A percentile compares a stretch with the other conserved stretches of the same genome.
These are phyloP conservation scores for Pascua guehoae DNA, from an alignment of 1,284 basidiomycete genomes.

Conservation along the genomic window DNA sequence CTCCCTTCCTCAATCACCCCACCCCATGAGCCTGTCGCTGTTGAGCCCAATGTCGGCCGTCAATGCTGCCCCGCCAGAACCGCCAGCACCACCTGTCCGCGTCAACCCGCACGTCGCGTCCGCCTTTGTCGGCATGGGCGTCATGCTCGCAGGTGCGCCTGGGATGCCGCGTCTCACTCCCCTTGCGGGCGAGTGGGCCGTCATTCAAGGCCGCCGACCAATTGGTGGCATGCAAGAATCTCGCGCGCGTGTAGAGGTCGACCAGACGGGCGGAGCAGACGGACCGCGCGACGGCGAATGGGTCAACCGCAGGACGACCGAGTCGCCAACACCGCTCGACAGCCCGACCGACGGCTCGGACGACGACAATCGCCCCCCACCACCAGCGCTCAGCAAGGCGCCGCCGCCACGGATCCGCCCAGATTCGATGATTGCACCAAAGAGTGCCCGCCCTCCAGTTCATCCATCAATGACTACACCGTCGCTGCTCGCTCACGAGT, in stretches of 20 bases:
- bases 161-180: slow-evolving; percentile 71
- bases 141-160: slow-evolving; percentile 71
- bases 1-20: slow-evolving; percentile 53
- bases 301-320: slow-evolving; percentile 4
- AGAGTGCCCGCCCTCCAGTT: not conserved
- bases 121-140: slow-evolving; percentile 78
- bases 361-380: slow-evolving; percentile 48
- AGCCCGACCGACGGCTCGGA: slow-evolving; percentile 38
- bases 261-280: slow-evolving; percentile 42
- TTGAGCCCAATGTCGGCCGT: not conserved
- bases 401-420: slow-evolving; percentile 7
- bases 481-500: slow-evolving; percentile 3
- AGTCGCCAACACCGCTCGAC: slow-evolving; percentile 10
- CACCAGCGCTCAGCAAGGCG: not conserved
- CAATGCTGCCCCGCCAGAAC: not conserved
- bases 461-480: slow-evolving; percentile 7
- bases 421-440: not conserved
- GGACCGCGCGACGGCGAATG: slow-evolving; percentile 20
- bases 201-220: slow-evolving; percentile 72
- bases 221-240: slow-evolving; percentile 38
- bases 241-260: slow-evolving; percentile 42
- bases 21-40: slow-evolving; percentile 22
- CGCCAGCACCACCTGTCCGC: slow-evolving; percentile 50
- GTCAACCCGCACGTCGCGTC: slow-evolving; percentile 70
- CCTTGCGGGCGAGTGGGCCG: slow-evolving; percentile 73